Conservation (phyloP, 345 rosid genomes). For the Ceriops decandra region DNA sequence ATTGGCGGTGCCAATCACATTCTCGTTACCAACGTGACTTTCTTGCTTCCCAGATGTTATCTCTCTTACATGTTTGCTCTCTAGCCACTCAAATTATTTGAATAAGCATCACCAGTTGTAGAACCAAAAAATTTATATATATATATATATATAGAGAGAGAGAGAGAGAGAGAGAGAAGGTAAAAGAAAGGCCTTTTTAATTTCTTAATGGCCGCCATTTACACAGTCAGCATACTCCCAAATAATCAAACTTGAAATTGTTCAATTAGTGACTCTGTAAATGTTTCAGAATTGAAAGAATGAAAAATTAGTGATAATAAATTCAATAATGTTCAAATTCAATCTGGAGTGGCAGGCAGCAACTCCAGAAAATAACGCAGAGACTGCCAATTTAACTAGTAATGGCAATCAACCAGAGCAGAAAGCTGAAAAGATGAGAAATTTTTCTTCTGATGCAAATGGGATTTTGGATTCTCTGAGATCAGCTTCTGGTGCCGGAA, state of each 20-base stretch:
- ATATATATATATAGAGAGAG: too few species aligned
- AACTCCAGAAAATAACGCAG: background rate
- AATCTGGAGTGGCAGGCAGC: background rate
- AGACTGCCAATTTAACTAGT: conserved; percentile 1
- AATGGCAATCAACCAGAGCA: conserved; percentile 30
- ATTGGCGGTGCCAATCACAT: conserved; percentile 19
- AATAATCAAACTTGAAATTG: too few species aligned
- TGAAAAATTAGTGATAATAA: conserved; percentile 9
- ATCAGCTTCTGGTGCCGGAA: conserved; percentile 26
- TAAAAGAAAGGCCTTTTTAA: too few species aligned
- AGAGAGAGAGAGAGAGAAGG: too few species aligned
- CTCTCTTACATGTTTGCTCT: background rate
- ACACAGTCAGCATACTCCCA: too few species aligned
- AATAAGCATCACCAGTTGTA: too few species aligned
- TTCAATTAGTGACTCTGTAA: too few species aligned
- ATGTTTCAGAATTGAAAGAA: conserved; percentile 21
- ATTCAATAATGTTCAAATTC: background rate
- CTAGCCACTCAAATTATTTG: background rate
- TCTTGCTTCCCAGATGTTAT: background rate
- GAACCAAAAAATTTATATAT: too few species aligned
- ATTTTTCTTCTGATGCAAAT: conserved; percentile 30
- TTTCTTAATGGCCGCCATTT: too few species aligned
- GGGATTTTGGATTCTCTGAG: conserved; percentile 13
- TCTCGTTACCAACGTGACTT: background rate
- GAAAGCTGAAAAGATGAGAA: conserved; percentile 51